Base-by-base conservation (phyloP, 805 yeast genomes). In the Ogataea nakhonphanomensis region DNA sequence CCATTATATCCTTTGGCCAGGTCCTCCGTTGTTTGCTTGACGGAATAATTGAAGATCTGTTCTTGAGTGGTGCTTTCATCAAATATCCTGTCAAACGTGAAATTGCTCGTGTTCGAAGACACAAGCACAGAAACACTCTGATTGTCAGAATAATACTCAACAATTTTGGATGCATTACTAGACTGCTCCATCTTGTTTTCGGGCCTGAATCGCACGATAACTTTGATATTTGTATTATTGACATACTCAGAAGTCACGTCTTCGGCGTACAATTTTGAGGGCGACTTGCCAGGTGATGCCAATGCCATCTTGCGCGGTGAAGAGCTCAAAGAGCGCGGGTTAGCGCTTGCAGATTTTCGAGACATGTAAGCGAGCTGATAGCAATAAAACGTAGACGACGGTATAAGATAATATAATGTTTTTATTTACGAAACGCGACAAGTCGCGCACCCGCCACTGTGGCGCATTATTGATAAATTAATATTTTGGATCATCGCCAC, bases 141-240 rank as follows among this genome's bases (percentile, higher is more conserved):
- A 3, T 30, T 25, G 26, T 51, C 54, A 3, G 43, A 41, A 11
- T 30, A 27, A 31, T 47, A 46, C 1, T 33, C 34, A 9, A 49
- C 49, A 17, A 50, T 40, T 13, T 41, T 38, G 1, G 33, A 20
- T 3, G 51, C 48, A 1, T 34, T 33, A 29, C 36, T 40, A 3
- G 29, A 25, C 24, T 15, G 36, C 23, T 55, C 56, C 41, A 48
- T 30, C 17, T 42, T 46, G 36, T 62, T 70, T 32, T 67, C 67
- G 1, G 93, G 93, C 32, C 93, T 65, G 51, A 85, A 78, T 37
- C 95, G 67, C 20, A 85, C 87, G 13, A 85, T 70, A 21, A 85
- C 95, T 51, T 77, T 77, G 55, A 83, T 76, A 48, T 73, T 69
- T 37, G 62, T 46, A 37, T 55, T 55, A 20, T 48, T 50, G 9